Base-by-base conservation (phyloP, 2,329 filamentous ascomycete genomes). In the Cyphellophora europaea region DNA sequence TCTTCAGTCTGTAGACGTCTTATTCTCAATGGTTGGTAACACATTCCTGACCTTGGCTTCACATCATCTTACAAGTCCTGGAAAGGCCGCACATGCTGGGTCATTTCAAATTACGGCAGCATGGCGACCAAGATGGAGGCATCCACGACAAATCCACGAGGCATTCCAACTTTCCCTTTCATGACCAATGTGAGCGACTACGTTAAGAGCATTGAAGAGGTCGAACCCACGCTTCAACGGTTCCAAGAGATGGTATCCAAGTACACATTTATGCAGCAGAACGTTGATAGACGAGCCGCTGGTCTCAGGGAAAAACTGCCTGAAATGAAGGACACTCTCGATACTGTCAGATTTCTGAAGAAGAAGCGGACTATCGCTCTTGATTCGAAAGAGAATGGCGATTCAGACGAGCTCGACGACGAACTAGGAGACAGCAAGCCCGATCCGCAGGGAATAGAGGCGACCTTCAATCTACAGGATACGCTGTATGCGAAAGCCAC, bases 221-320 rank as follows among this genome's bases (percentile, higher is more conserved):
- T 66, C 43, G 63, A 67, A 44, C 47, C 57, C 14, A 67, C 63
- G 2, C 56, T 67, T 4, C 55, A 56, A 40, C 57, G 55, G 12
- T 66, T 67, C 52, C 63, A 66, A 48, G 63, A 67, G 45, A 61
- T 62, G 53, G 55, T 58, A 56, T 93, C 87, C 50, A 98, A 98
- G 72, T 98, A 98, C 67, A 91, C 96, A 61, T 98, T 96, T 65
- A 98, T 98, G 91, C 87, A 96, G 65, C 70, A 82, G 56, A 96
- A 94, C 61, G 83, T 91, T 40, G 82, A 93, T 59, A 74, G 86
- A 44, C 76, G 91, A 31, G 80, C 83, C 35, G 69, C 72, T 3
- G 87, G 88, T 2, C 66, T 98, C 37, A 83, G 80, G 53, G 88
- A 95, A 54, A 98, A 96, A 67, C 87, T 98, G 48, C 91, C 91